A percentile compares a stretch with the other conserved stretches of the same genome.
phyloP scores from a whole-genome alignment of 2,329 filamentous ascomycete genomes.

The Fusarium humuli region DNA sequence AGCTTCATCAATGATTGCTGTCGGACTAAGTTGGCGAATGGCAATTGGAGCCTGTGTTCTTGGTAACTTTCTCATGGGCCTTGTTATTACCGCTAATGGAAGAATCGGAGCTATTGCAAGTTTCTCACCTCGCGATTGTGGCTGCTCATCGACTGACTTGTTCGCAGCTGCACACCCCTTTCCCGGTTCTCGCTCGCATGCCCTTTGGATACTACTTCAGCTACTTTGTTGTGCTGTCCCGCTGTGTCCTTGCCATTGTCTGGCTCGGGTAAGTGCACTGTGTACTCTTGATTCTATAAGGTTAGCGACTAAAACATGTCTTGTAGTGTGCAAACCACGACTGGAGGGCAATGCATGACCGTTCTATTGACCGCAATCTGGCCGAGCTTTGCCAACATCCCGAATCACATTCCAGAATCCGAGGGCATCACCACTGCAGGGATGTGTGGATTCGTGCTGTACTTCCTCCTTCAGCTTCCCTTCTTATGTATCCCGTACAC shows the following conservation, averaged over 20 bases:
- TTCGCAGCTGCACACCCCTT: constrained; percentile 6
- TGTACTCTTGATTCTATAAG: no score
- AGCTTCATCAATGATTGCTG: constrained; percentile 16
- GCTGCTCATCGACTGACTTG: neutral
- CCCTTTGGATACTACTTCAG: constrained; percentile 17
- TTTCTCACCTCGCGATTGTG: neutral
- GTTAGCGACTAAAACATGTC: neutral
- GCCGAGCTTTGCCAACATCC: constrained; percentile 17
- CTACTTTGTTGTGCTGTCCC: constrained; percentile 14
- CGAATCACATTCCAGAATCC: neutral
- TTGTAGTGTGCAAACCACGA: constrained; percentile 11
- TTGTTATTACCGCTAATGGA: constrained; percentile 12
- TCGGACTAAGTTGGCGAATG: constrained; percentile 15
- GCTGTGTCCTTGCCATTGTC: constrained; percentile 15
- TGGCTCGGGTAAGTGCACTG: neutral
- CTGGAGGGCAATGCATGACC: constrained; percentile 20
- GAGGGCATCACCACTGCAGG: no score
- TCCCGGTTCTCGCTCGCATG: constrained; percentile 14
- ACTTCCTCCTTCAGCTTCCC: no score
- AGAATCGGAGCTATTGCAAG: constrained; percentile 16
- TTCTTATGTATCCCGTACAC: no score
- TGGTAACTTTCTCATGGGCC: constrained; percentile 14
- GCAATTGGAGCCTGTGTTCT: constrained; percentile 16
- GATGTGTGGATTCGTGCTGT: no score
- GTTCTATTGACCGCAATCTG: constrained; percentile 12